Evolutionary conservation across 2,329 filamentous ascomycete genomes (phyloP), one percentile per base, ranked within the genome.

Genomic region (Beauveria australis): DNA sequence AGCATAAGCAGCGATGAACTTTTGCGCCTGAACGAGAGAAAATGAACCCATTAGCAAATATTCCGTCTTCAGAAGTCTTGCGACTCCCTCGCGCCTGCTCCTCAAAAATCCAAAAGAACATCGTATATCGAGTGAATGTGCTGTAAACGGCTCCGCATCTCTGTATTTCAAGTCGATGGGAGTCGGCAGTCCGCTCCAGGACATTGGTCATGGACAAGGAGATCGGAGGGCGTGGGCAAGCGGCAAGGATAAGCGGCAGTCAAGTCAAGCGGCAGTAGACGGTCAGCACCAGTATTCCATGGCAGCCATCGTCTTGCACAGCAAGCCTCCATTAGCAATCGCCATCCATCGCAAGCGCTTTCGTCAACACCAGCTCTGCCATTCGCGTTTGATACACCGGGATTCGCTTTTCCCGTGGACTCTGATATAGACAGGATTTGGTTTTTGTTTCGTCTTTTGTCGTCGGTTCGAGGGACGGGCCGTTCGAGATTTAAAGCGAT

Each of bases 1-100:
- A 76, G 89, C 84, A 78, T 94, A 95, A 75, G 89, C 84, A 71
- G 83, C 79, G 81, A 94, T 92, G 84, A 94, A 94, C 82, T 92
- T 91, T 78, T 92, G 89, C 79, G 89, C 88, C 87, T 89, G 79
- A 69, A 75, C 64, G 67, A 64, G 41, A 46, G 19, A 57, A 68
- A 74, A 70, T 71, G 75, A 74, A 74, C 73, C 78, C 77, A 84
- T 88, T 84, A 88, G 85, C 85, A 85, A 82, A 78, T 72, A 86
- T 87, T 88, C 85, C 85, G 85, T 88, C 84, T 78, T 83, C 82
- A 81, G 84, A 87, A 81, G 80, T 86, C 83, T 86, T 85, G 75
- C 85, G 84, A 87, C 81, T 78, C 84, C 84, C 85, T 87, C 85
- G 77, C 85, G 79, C 85, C 84, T 88, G 84, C 85, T 87, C 84